Conservation (phyloP, 2,329 filamentous ascomycete genomes). For the Aspergillus alliaceus region DNA sequence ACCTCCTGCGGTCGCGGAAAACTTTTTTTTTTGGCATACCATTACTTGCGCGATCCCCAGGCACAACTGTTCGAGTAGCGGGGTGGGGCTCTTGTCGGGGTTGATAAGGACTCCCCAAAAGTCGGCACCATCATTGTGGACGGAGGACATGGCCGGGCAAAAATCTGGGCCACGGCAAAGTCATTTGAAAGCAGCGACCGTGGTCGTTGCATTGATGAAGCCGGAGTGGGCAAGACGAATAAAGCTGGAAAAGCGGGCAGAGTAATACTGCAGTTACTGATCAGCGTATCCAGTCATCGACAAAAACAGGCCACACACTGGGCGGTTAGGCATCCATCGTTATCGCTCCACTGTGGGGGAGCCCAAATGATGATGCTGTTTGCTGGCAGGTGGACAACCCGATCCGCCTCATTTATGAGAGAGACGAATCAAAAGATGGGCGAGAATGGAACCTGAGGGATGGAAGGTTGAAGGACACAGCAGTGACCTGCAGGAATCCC, state of each 20-base stretch:
- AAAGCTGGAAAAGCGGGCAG: neutral
- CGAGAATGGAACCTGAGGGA: neutral
- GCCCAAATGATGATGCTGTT: slow-evolving; percentile 17
- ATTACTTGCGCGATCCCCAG: slow-evolving; percentile 68
- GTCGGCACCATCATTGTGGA: slow-evolving; percentile 24
- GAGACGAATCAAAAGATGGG: neutral
- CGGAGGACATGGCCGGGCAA: slow-evolving; percentile 30
- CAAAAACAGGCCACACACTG: slow-evolving; percentile 12
- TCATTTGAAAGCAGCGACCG: slow-evolving; percentile 17
- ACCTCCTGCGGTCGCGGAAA: neutral
- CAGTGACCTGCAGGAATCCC: neutral
- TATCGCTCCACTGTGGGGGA: slow-evolving; percentile 23
- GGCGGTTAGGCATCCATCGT: slow-evolving; percentile 23
- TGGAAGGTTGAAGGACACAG: neutral
- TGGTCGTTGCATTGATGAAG: slow-evolving; percentile 14
- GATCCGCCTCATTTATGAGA: slow-evolving; percentile 12
- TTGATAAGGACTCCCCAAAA: slow-evolving; percentile 67
- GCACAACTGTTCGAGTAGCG: slow-evolving; percentile 66
- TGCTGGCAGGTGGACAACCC: slow-evolving; percentile 15
- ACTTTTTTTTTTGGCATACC: slow-evolving; percentile 51
- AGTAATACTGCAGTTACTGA: neutral
- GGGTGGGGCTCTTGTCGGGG: slow-evolving; percentile 66
- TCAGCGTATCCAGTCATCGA: slow-evolving; percentile 1
- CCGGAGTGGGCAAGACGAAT: neutral
- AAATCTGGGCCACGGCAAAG: slow-evolving; percentile 14